These are phyloP conservation scores for Arabidopsis arenosa DNA, from an alignment of 345 rosid genomes.

Conservation along the genomic window DNA sequence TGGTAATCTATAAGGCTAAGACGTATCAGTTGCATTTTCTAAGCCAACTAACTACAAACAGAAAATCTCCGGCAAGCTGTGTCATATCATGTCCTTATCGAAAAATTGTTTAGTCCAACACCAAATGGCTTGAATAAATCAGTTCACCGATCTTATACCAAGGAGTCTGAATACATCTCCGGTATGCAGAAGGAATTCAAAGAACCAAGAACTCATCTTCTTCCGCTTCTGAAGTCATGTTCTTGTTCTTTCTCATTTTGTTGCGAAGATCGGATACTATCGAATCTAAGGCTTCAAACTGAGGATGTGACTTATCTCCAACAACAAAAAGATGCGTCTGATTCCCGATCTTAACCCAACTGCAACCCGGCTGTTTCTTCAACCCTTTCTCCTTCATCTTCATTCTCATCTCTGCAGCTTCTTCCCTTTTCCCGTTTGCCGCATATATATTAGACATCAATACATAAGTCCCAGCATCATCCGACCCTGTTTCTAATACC, in stretches of 20 bases:
- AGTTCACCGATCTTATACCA: background rate
- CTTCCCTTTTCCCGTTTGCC: conserved; percentile 55
- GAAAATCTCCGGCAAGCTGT: background rate
- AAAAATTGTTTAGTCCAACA: background rate
- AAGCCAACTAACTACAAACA: conserved; percentile 3
- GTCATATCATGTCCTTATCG: background rate
- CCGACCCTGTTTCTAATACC: conserved; percentile 57
- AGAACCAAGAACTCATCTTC: conserved; percentile 28
- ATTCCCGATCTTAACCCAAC: conserved; percentile 67
- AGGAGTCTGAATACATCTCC: background rate
- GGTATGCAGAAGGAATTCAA: conserved; percentile 29
- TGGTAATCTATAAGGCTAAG: background rate
- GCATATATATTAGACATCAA: conserved; percentile 69
- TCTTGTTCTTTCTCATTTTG: conserved; percentile 52
- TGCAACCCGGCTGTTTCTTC: conserved; percentile 79
- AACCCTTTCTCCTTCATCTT: conserved; percentile 67
- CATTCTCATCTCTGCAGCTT: conserved; percentile 59
- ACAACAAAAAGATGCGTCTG: conserved; percentile 58
- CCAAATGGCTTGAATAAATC: background rate
- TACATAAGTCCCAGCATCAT: conserved; percentile 58
- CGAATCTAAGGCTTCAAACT: conserved; percentile 44
- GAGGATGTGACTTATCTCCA: conserved; percentile 60
- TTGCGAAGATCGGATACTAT: conserved; percentile 52
- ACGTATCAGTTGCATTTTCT: background rate
- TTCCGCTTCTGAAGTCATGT: conserved; percentile 12